Conservation (phyloP, 345 rosid genomes). For the Salix suchowensis region DNA sequence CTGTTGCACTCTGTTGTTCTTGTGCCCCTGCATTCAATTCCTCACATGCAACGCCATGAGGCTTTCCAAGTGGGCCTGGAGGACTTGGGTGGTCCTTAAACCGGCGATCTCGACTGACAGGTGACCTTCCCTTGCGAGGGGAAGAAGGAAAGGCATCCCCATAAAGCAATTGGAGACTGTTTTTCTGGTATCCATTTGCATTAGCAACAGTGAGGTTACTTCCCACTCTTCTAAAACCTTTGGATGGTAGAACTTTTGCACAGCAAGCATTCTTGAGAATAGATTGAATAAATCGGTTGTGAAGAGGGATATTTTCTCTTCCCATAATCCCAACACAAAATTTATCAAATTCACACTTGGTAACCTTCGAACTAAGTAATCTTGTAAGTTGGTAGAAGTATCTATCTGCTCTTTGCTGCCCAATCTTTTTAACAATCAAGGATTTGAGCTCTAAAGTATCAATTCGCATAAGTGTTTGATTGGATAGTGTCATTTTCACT, state of each 20-base stretch:
- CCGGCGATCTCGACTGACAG: slow-evolving; percentile 32
- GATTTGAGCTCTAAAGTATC: slow-evolving; percentile 34
- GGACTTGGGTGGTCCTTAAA: slow-evolving; percentile 51
- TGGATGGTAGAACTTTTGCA: slow-evolving; percentile 6
- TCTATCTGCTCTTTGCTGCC: slow-evolving; percentile 30
- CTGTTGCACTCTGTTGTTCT: slow-evolving; percentile 24
- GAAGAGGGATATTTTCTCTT: slow-evolving; percentile 37
- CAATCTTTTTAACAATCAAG: slow-evolving; percentile 36
- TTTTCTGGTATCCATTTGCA: slow-evolving; percentile 37
- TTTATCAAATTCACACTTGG: slow-evolving; percentile 38
- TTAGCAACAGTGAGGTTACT: slow-evolving; percentile 23
- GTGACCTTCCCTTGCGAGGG: slow-evolving; percentile 50
- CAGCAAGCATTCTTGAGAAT: slow-evolving; percentile 15
- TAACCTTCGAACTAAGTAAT: slow-evolving; percentile 33
- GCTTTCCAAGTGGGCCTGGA: slow-evolving; percentile 49
- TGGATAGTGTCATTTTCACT: background rate
- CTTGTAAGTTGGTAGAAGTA: slow-evolving; percentile 33
- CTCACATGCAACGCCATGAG: slow-evolving; percentile 34
- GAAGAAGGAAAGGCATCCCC: slow-evolving; percentile 47
- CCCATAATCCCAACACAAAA: slow-evolving; percentile 38
- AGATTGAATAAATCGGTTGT: slow-evolving; percentile 19
- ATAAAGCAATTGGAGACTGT: slow-evolving; percentile 37
- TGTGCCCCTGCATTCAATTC: slow-evolving; percentile 16
- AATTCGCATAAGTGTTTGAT: background rate
- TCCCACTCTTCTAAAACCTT: slow-evolving; percentile 23